Conservation (phyloP, 2,329 filamentous ascomycete species). For the Sporothrix protearum region DNA sequence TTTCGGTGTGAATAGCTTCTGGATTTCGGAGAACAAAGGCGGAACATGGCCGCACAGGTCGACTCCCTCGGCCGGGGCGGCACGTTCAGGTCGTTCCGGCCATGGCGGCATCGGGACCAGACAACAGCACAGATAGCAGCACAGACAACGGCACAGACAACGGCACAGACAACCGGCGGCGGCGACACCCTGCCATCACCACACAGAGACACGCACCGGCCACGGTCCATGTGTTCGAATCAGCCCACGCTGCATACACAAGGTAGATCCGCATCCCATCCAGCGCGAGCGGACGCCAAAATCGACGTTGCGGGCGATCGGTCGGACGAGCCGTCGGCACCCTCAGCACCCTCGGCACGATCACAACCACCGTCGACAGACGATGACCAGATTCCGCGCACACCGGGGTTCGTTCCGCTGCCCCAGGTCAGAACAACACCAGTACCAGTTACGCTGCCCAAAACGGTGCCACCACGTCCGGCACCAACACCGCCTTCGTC, state of each 20-base stretch:
- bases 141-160: no score
- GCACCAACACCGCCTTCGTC: not conserved
- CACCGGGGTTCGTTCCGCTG: not conserved
- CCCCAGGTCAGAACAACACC: not conserved
- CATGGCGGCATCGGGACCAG: slow-evolving; percentile 29
- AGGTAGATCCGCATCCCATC: not conserved
- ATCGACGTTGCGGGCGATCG: not conserved
- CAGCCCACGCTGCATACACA: not conserved
- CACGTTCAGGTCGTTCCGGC: slow-evolving; percentile 30
- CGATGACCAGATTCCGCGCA: not conserved
- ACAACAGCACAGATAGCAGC: no score
- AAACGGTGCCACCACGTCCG: not conserved
- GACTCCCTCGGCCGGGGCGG: slow-evolving; percentile 28
- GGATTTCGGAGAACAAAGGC: not conserved
- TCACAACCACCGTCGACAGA: not conserved
- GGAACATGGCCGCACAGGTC: slow-evolving; percentile 33
- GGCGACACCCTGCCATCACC: not conserved
- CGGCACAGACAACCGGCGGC: not conserved
- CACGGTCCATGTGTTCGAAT: not conserved
- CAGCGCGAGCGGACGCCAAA: not conserved
- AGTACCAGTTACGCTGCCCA: not conserved
- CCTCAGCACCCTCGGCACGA: no score
- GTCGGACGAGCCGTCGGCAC: not conserved
- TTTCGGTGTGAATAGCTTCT: not conserved
- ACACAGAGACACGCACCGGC: not conserved